Conservation (phyloP, 352 stramenopile species). For the Thalassiosira ordinaria region DNA sequence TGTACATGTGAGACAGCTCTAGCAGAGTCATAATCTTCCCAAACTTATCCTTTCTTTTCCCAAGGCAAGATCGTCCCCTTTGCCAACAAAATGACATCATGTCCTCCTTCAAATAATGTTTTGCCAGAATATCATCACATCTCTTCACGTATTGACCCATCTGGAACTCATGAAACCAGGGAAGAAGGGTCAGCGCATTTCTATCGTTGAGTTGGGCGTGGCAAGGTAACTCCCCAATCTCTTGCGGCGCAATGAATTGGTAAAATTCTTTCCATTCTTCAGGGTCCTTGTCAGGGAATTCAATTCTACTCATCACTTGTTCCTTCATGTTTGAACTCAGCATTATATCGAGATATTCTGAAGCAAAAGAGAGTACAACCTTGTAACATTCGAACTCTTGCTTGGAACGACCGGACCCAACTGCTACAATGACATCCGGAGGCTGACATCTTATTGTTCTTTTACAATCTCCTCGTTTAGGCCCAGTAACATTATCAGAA, state of each 20-base stretch:
- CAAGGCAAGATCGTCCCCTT: too few relatives aligned
- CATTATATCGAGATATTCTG: constrained; percentile 14
- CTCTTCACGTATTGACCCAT: neutral
- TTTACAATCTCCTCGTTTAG: too few relatives aligned
- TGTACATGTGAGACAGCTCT: neutral
- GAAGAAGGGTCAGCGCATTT: neutral
- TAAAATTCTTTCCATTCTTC: constrained; percentile 23
- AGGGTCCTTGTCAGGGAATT: constrained; percentile 18
- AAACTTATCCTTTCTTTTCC: neutral
- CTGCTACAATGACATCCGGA: constrained; percentile 13
- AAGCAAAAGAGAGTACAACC: constrained; percentile 1
- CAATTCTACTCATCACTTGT: neutral
- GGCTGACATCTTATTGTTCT: neutral
- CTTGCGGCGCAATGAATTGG: neutral
- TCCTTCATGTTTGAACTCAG: neutral
- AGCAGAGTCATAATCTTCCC: neutral
- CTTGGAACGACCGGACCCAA: neutral
- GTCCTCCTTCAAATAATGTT: neutral
- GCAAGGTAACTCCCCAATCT: neutral
- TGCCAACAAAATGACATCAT: neutral
- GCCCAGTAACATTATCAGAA: too few relatives aligned
- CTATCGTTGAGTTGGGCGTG: neutral
- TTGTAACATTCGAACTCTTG: constrained; percentile 20
- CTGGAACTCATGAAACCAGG: constrained; percentile 6
- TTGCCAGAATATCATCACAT: neutral